phyloP scores from a whole-genome alignment of 2,329 filamentous ascomycete species.

The Fonsecaea pugnacius region DNA sequence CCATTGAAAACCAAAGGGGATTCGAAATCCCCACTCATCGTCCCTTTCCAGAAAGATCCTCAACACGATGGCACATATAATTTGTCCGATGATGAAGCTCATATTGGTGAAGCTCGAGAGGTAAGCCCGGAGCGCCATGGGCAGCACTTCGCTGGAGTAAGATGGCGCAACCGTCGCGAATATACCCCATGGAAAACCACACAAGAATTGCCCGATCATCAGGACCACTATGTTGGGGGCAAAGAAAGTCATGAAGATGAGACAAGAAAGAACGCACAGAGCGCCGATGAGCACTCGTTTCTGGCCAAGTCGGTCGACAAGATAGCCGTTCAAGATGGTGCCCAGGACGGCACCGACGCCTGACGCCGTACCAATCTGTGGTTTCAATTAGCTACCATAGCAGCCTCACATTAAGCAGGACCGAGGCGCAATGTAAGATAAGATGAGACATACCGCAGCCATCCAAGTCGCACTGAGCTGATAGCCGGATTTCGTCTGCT shows the following conservation, averaged over 20 bases:
- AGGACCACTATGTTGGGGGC: constrained; percentile 38
- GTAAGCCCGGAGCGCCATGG: constrained; percentile 27
- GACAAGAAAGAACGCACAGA: constrained; percentile 22
- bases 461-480: constrained; percentile 31
- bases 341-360: constrained; percentile 30
- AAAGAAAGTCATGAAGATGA: constrained; percentile 42
- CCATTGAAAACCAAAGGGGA: constrained; percentile 33
- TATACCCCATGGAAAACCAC: constrained; percentile 36
- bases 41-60: constrained; percentile 23
- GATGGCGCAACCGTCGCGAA: constrained; percentile 31
- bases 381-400: background rate
- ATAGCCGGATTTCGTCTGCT: constrained; percentile 41
- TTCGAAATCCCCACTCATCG: constrained; percentile 39
- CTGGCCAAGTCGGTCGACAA: constrained; percentile 28
- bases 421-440: background rate
- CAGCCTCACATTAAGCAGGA: constrained; percentile 43
- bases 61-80: constrained; percentile 42
- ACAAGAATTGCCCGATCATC: constrained; percentile 38
- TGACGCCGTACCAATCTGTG: constrained; percentile 25
- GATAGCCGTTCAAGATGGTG: constrained; percentile 27
- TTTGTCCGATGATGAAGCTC: constrained; percentile 36
- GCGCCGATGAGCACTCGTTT: constrained; percentile 29
- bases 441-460: constrained; percentile 13
- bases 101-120: constrained; percentile 24
- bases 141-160: constrained; percentile 30